Conservation (phyloP, 1,284 basidiomycete species). For the Ceratobasidium sp. region DNA sequence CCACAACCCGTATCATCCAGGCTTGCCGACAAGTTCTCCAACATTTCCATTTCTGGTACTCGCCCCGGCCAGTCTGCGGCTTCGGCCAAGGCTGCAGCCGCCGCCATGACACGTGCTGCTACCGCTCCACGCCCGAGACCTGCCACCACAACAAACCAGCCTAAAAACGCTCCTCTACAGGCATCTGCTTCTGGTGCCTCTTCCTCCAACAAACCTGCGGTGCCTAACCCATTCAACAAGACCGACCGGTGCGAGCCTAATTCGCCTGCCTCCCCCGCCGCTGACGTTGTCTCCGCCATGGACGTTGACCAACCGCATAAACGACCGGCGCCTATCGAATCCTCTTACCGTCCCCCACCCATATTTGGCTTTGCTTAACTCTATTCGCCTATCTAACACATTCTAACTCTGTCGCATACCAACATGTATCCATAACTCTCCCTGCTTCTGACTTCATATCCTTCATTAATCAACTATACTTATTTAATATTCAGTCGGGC, state of each 20-base stretch:
- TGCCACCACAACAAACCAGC: conserved; percentile 18
- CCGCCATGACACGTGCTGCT: conserved; percentile 55
- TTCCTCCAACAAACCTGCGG: conserved; percentile 39
- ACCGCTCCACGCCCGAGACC: conserved; percentile 13
- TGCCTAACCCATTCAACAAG: conserved; percentile 64
- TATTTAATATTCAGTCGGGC: conserved; percentile 64
- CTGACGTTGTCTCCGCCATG: conserved; percentile 42
- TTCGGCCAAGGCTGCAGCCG: conserved; percentile 51
- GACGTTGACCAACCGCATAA: conserved; percentile 41
- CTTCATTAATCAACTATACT: conserved; percentile 6
- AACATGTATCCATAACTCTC: conserved; percentile 30
- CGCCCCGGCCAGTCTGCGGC: conserved; percentile 48
- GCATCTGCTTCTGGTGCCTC: conserved; percentile 39
- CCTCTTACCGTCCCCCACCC: conserved; percentile 60
- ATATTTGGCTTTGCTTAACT: conserved; percentile 67
- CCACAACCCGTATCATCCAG: conserved; percentile 40
- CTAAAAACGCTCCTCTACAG: conserved; percentile 21
- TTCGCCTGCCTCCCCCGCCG: conserved; percentile 40
- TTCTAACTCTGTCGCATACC: conserved; percentile 31
- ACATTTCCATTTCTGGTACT: conserved; percentile 48
- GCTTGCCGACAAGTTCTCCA: conserved; percentile 39
- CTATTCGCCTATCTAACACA: background rate
- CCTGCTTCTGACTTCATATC: background rate
- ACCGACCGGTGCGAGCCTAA: conserved; percentile 68
- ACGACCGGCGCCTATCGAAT: conserved; percentile 45